Base-by-base conservation (phyloP, 129 eudicot genomes). In the Solidago caesia region DNA sequence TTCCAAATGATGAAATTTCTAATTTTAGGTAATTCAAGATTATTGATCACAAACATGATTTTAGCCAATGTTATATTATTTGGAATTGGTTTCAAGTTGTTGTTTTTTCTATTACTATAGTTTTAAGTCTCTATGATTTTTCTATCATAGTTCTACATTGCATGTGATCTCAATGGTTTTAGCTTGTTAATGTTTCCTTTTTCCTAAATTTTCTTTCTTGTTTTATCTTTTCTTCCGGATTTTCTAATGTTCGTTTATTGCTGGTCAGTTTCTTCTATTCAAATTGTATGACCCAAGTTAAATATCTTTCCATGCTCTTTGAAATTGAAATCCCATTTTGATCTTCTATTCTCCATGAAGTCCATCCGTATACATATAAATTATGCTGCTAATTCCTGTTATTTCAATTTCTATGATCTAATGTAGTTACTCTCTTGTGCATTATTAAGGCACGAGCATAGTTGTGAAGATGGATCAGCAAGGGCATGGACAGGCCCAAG, bases 401-500 rank as follows among this genome's bases (percentile, higher is more conserved):
- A 46, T 73, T 46, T 14, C 45, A 42, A 46, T 44, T 45, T 59
- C 8, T 55, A 49, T 41, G 0, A 1, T 29, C 33, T 52, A 33
- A 14, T 52, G 10, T 62, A 41, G 21, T n/a, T 29, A 7, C 62
- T 52, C 0, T 65, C 4, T 21, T 41, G 44, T 69, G 25, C 51
- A 49, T 56, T 42, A 16, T 57, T 0, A 42, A 53, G 69, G 46
- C 46, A 47, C 26, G 39, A 51, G 3, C 48, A 52, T 15, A 51
- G 68, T 67, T 45, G 10, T 68, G 2, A 64, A 67, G 77, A 92
- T 92, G 97, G 97, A 92, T 73, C 97, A 92, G 73, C 97, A 87
- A 88, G 91, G 90, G 60, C 90, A 91, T 45, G 97, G 97, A 47
- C 97, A 88, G 75, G 66, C 88, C 76, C 84, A 75, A 55, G 83